Percentiles rank a stretch among this genome's conserved stretches.
phyloP scores from a whole-genome alignment of 768 basidiomycete species.

The Russula sp. region DNA sequence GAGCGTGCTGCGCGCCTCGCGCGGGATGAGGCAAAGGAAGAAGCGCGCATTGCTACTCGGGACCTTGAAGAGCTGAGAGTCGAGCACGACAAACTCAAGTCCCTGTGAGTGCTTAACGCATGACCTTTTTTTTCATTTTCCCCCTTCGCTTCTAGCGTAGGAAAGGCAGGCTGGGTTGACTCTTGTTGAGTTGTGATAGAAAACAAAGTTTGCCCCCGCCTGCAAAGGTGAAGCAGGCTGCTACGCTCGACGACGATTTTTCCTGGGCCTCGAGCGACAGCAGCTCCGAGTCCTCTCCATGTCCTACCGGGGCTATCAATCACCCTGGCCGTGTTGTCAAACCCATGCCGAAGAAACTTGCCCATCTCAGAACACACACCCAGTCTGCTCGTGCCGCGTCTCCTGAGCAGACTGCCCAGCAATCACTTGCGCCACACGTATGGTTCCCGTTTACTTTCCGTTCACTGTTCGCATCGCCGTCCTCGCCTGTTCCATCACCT shows the following conservation, averaged over 20 bases:
- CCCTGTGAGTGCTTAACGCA: background rate
- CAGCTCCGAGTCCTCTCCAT: background rate
- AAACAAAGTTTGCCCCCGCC: background rate
- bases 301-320: background rate
- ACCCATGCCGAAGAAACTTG: constrained; percentile 7
- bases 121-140: background rate
- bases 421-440: background rate
- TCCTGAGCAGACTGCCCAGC: background rate
- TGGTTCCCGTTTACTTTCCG: no score
- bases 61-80: background rate
- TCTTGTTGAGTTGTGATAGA: background rate
- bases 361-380: background rate
- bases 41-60: background rate
- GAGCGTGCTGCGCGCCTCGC: constrained; percentile 12
- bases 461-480: no score
- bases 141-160: no score
- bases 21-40: background rate
- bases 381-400: no score
- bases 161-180: background rate
- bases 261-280: background rate
- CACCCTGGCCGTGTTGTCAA: background rate
- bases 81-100: background rate
- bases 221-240: constrained; percentile 5
- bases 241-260: constrained; percentile 13
- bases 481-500: no score